These are phyloP conservation scores for Hamamelis virginiana DNA, from an alignment of 164 flowering plant genomes.

Conservation along the genomic window DNA sequence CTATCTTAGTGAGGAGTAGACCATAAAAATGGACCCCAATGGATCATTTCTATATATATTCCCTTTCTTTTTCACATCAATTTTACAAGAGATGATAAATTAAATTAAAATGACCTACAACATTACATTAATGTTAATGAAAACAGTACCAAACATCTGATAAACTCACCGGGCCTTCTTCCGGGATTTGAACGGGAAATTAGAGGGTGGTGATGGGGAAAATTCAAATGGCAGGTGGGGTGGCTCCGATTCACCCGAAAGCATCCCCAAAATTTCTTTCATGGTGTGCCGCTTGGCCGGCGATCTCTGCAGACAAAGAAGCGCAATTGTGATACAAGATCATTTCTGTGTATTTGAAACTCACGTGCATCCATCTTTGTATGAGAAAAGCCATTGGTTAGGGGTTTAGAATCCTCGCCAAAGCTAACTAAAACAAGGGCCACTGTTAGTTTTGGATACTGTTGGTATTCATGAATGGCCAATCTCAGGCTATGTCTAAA, in stretches of 20 bases:
- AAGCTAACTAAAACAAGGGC: no score
- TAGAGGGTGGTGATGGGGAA: constrained; percentile 87
- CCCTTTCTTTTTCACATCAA: constrained; percentile 8
- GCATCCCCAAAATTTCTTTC: constrained; percentile 76
- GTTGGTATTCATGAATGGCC: constrained; percentile 20
- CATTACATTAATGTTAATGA: constrained; percentile 22
- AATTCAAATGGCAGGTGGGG: constrained; percentile 84
- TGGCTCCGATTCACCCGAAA: constrained; percentile 64
- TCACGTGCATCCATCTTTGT: no score
- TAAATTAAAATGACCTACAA: constrained; percentile 17
- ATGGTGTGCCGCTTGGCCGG: constrained; percentile 74
- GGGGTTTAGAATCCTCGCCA: no score
- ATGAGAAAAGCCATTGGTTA: no score
- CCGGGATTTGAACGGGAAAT: constrained; percentile 60
- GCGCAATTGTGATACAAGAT: constrained; percentile 84
- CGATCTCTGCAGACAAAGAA: constrained; percentile 79
- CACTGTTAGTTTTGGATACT: no score
- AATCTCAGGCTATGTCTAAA: constrained; percentile 21
- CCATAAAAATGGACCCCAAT: no score
- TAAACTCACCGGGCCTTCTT: constrained; percentile 64
- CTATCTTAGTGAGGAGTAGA: no score
- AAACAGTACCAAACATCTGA: constrained; percentile 7
- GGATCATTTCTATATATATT: no score
- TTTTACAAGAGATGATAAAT: constrained; percentile 26
- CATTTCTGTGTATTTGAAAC: no score